Evolutionary conservation across 176 grass and related monocot genomes (phyloP).

Genomic region (Carex cristatella): DNA sequence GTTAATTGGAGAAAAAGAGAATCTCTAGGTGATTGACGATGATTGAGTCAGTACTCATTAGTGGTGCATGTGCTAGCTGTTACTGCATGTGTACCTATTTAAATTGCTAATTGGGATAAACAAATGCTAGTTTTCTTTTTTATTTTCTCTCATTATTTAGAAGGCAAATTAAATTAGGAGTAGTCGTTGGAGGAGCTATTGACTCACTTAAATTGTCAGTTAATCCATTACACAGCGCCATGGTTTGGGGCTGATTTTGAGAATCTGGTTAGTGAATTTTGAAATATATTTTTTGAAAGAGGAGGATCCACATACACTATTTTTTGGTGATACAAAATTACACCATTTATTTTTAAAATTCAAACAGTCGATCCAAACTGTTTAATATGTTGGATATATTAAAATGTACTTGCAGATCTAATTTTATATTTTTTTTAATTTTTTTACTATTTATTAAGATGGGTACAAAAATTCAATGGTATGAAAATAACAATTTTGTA

Average conservation of each 20-base stretch:
- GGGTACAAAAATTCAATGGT: too few species aligned
- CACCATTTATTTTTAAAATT: too few species aligned
- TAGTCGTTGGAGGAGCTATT: too few species aligned
- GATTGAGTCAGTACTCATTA: constrained; percentile 12
- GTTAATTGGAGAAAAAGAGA: constrained; percentile 17
- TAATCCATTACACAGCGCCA: background rate
- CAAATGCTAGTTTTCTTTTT: background rate
- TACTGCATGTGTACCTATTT: background rate
- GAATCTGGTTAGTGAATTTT: background rate
- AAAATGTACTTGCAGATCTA: too few species aligned
- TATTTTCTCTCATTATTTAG: background rate
- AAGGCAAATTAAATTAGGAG: background rate
- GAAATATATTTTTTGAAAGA: background rate
- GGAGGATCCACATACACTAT: too few species aligned
- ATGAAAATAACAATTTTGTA: too few species aligned
- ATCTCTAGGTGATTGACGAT: constrained; percentile 23
- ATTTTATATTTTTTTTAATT: too few species aligned
- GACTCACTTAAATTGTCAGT: background rate
- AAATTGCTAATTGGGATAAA: background rate
- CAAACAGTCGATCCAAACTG: too few species aligned
- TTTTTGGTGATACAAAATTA: too few species aligned
- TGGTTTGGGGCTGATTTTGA: background rate
- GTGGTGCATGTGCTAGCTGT: constrained; percentile 23
- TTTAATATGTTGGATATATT: too few species aligned
- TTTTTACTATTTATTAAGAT: too few species aligned